These are phyloP conservation scores for Plenodomus lindquistii DNA, from an alignment of 2,329 filamentous ascomycete species.

Conservation along the genomic window DNA sequence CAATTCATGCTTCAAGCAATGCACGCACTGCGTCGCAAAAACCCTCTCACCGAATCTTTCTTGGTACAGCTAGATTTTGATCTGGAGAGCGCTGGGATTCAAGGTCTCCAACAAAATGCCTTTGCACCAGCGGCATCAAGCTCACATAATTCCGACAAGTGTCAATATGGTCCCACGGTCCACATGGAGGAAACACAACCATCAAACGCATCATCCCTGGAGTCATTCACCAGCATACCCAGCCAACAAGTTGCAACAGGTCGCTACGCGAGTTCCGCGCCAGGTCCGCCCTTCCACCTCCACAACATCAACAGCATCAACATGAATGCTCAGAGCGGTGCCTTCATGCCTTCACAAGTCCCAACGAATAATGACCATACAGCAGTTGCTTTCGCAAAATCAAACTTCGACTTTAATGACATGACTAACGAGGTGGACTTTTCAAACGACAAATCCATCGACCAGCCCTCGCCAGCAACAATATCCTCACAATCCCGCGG, in stretches of 20 bases:
- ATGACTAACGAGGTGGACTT: conserved; percentile 43
- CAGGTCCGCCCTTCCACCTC: conserved; percentile 30
- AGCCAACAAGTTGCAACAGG: conserved; percentile 3
- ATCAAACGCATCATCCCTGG: conserved; percentile 23
- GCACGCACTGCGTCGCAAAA: conserved; percentile 83
- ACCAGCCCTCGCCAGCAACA: conserved; percentile 41
- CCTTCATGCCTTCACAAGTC: conserved; percentile 14
- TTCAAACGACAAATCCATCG: conserved; percentile 31
- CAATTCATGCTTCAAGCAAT: conserved; percentile 90
- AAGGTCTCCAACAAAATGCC: conserved; percentile 53
- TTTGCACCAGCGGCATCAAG: conserved; percentile 8
- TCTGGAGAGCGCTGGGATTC: conserved; percentile 70
- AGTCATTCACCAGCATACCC: conserved; percentile 28
- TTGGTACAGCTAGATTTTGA: conserved; percentile 92
- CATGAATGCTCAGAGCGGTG: conserved; percentile 21
- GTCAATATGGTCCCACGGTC: conserved; percentile 42
- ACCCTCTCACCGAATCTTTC: conserved; percentile 92
- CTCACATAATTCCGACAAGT: conserved; percentile 20
- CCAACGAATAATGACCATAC: not conserved
- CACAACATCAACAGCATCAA: conserved; percentile 24
- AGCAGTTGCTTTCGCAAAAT: not conserved
- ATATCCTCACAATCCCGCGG: conserved; percentile 36
- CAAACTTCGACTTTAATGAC: conserved; percentile 22
- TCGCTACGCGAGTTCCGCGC: conserved; percentile 12
- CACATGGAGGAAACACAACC: conserved; percentile 41